These are phyloP conservation scores for Ophiocordyceps australis DNA, from an alignment of 2,329 filamentous ascomycete species.

Conservation along the genomic window DNA sequence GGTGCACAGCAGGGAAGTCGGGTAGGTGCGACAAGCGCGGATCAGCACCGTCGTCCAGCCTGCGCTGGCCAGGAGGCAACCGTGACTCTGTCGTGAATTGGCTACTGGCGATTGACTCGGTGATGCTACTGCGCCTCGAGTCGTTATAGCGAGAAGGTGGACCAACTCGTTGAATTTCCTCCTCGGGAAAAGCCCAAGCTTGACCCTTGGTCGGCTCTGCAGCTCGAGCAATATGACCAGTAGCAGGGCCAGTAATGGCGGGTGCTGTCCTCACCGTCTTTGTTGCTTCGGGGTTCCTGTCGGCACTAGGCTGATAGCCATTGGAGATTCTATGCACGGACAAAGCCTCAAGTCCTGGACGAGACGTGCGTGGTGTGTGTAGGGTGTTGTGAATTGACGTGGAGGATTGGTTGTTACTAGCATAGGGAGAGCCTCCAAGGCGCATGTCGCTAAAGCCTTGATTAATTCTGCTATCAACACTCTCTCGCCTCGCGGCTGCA, in stretches of 20 bases:
- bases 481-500: slow-evolving; percentile 44
- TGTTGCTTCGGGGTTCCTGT: slow-evolving; percentile 36
- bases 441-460: slow-evolving; percentile 52
- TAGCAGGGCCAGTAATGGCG: slow-evolving; percentile 55
- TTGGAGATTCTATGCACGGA: slow-evolving; percentile 44
- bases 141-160: slow-evolving; percentile 30
- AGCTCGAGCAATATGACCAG: slow-evolving; percentile 46
- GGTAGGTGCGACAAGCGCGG: slow-evolving; percentile 29
- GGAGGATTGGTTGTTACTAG: slow-evolving; percentile 60
- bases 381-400: slow-evolving; percentile 56
- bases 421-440: slow-evolving; percentile 49
- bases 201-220: slow-evolving; percentile 68
- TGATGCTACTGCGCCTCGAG: slow-evolving; percentile 58
- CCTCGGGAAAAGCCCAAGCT: slow-evolving; percentile 70
- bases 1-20: slow-evolving; percentile 45
- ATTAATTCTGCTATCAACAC: slow-evolving; percentile 65
- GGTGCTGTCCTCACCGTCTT: slow-evolving; percentile 49
- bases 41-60: slow-evolving; percentile 46
- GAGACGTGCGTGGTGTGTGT: slow-evolving; percentile 46
- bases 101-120: slow-evolving; percentile 63
- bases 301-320: slow-evolving; percentile 41
- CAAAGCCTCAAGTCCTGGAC: slow-evolving; percentile 29
- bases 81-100: slow-evolving; percentile 61
- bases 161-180: slow-evolving; percentile 36
- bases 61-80: slow-evolving; percentile 52